phyloP scores from a whole-genome alignment of 345 rosid genomes.

The Bruguiera parviflora region DNA sequence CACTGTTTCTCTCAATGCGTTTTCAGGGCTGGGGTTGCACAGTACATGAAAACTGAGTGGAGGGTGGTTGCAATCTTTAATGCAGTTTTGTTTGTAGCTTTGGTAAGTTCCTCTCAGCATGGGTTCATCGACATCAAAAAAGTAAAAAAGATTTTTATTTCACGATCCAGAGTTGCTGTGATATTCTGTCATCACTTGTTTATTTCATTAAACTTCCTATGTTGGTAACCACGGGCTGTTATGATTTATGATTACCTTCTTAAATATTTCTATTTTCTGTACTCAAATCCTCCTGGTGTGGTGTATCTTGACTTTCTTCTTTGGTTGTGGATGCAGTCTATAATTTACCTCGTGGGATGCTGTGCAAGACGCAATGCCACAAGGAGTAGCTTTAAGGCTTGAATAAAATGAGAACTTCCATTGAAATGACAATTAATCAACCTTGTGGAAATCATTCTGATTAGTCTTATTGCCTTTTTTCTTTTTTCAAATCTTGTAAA shows the following conservation, averaged over 20 bases:
- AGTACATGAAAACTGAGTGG: conserved; percentile 93
- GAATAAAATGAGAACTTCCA: conserved; percentile 16
- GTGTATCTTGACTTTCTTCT: neutral
- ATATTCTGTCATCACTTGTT: neutral
- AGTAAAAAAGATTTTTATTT: neutral
- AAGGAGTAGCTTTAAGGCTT: conserved; percentile 42
- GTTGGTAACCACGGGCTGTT: no score
- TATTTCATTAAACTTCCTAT: neutral
- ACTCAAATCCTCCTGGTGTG: neutral
- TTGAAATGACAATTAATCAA: neutral
- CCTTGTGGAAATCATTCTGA: conserved; percentile 5
- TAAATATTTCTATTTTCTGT: neutral
- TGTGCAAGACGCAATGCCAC: conserved; percentile 83
- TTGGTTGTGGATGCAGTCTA: conserved; percentile 41
- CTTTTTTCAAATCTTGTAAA: no score
- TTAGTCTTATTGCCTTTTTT: neutral
- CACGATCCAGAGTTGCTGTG: neutral
- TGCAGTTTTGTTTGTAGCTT: conserved; percentile 54
- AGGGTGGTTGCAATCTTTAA: conserved; percentile 83
- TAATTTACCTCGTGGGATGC: conserved; percentile 86
- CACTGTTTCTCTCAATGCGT: neutral
- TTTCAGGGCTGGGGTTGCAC: conserved; percentile 93
- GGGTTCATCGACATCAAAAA: neutral
- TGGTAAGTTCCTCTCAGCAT: conserved; percentile 46
- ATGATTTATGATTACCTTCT: neutral